A percentile compares a stretch with the other conserved stretches of the same genome.
Evolutionary conservation across 306 rosid genomes (phyloP).

Genomic region (Acmispon strigosus): DNA sequence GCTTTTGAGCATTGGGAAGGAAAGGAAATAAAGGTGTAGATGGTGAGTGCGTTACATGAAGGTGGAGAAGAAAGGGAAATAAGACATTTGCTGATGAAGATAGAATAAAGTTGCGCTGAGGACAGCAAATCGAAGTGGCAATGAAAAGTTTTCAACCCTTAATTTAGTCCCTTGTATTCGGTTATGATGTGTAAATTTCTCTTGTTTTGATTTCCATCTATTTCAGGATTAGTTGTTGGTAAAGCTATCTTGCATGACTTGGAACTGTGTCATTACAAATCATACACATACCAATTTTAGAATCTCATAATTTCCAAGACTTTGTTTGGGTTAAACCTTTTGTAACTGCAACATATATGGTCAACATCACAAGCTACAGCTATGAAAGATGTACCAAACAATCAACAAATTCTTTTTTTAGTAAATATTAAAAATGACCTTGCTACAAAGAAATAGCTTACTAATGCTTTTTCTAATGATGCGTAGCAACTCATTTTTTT

Average conservation of each 20-base stretch:
- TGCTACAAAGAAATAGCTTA: background rate
- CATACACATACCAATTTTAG: background rate
- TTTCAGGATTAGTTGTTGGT: conserved; percentile 13
- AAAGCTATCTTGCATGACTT: background rate
- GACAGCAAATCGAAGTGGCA: conserved; percentile 12
- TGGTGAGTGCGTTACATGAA: background rate
- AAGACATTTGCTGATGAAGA: background rate
- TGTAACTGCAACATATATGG: background rate
- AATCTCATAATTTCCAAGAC: background rate
- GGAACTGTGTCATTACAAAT: conserved; percentile 3
- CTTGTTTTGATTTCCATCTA: background rate
- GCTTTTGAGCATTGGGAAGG: background rate
- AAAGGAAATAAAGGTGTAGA: background rate
- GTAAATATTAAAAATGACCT: background rate
- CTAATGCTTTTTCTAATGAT: background rate
- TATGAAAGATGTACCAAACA: background rate
- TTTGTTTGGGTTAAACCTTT: background rate
- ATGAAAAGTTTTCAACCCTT: conserved; percentile 7
- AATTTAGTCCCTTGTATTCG: conserved; percentile 18
- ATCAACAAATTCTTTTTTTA: background rate
- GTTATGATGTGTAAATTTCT: conserved; percentile 5
- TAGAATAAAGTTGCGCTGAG: background rate
- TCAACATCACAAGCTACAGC: background rate
- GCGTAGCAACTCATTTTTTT: too few species aligned
- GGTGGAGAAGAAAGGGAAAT: background rate